phyloP scores from a whole-genome alignment of 225 moss, liverwort and hornwort species.

The Lunularia cruciata region DNA sequence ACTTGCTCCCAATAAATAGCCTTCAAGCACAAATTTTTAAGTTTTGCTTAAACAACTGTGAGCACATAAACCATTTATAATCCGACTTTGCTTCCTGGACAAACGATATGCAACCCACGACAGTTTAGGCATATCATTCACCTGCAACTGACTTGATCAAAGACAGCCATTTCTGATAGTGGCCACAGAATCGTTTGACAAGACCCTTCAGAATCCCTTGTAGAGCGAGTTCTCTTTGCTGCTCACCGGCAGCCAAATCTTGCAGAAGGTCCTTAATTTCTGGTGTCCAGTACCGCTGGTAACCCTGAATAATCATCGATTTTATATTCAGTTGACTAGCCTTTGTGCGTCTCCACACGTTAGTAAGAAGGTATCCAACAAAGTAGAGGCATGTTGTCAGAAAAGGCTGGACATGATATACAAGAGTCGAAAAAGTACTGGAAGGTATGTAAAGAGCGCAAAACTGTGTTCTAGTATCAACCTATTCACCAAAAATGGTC shows the following conservation, averaged over 20 bases:
- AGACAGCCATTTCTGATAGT: slow-evolving; percentile 72
- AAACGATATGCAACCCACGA: no score
- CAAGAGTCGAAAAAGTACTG: no score
- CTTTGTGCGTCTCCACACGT: background rate
- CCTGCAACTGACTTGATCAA: slow-evolving; percentile 82
- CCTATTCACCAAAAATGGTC: no score
- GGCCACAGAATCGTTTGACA: slow-evolving; percentile 72
- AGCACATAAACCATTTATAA: no score
- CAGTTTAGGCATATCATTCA: slow-evolving; percentile 26
- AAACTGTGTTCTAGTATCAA: no score
- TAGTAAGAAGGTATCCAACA: background rate
- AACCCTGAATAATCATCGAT: slow-evolving; percentile 69
- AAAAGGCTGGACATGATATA: no score
- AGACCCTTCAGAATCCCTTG: slow-evolving; percentile 78
- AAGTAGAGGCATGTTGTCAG: background rate
- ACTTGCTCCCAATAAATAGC: no score
- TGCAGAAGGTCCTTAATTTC: slow-evolving; percentile 70
- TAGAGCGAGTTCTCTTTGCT: slow-evolving; percentile 73
- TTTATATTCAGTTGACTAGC: no score
- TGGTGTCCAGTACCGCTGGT: slow-evolving; percentile 87
- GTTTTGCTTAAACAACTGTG: no score
- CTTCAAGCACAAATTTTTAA: no score
- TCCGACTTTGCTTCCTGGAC: no score
- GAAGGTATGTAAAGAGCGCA: no score
- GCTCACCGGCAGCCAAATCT: slow-evolving; percentile 71